Base-by-base conservation (phyloP, 192 early-diverging fungal species). In the Lunasporangiospora selenospora region DNA sequence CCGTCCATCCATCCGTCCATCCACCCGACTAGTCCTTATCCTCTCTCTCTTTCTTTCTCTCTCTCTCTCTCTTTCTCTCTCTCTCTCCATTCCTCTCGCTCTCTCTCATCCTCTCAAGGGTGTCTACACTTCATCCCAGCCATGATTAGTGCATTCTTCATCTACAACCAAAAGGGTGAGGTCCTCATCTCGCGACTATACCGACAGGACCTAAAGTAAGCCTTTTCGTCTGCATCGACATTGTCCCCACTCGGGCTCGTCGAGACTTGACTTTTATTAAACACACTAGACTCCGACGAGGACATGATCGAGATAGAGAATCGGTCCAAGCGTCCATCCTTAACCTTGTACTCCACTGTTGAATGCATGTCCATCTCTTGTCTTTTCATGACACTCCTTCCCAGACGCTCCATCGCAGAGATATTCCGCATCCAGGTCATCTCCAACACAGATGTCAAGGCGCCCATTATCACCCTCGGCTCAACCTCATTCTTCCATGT, bases 131-230 rank as follows among this genome's bases (percentile, higher is more conserved):
- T n/a, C n/a, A n/a, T n/a, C n/a, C n/a, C n/a, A n/a, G n/a, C n/a
- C n/a, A 97, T 96, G 94, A 85, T 97, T 37, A 91, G 88, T 62
- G 93, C 86, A 12, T 88, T 97, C 62, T 94, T 97, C 64, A 91
- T 97, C 30, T 94, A 95, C 81, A 97, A 94, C 82, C 93, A 90
- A 67, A 98, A 98, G 77, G 94, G 95, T 47, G 94, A 98, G 71
- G 94, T 96, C 10, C 89, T 98, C 32, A 95, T 98, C 54, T 94
- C 93, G 30, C 86, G 95, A 37, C 75, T 95, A 27, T 96, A 94
- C 80, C 85, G 93, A 42, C 88, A 92, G 56, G 95, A 98, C 66
- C 83, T 95, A 21, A 95, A 95, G 93, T 93, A 77, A 75, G 73
- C 23, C 33, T 19, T 52, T 18, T 32, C 16, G 6, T 13, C 45